Evolutionary conservation across 2,329 filamentous ascomycete species (phyloP), one percentile per base, ranked within the genome.

Genomic region (Ilyonectria mors-panacis): DNA sequence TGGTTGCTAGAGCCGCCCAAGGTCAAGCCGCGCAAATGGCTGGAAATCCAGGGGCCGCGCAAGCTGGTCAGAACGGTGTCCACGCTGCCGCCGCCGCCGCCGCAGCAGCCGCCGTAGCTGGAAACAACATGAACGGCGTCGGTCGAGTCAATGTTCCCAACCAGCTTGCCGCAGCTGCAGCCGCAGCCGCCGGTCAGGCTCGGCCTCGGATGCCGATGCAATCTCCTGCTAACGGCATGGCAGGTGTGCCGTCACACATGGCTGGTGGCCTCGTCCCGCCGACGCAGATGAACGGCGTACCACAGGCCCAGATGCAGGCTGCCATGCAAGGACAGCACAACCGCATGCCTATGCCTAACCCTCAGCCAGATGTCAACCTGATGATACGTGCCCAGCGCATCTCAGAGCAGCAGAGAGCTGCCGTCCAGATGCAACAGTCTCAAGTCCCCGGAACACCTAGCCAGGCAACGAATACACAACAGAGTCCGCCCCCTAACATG

Each of bases 231-330:
- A 85, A 86, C 76, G 79, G 86, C 76, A 85, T 88, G 80, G 79
- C 85, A 60, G 81, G 78, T 9, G 80, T 85, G 9, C 80, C 82
- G 48, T 80, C 81, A n/a, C 88, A 85, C 76, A 84, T 87, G 79
- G 80, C 79, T 68, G 85, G 82, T 60, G 86, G 80, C 68, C 86
- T 84, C 50, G 85, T 83, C 65, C 86, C 83, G 28, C 88, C 83
- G 3, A 85, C 89, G 76, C 86, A 88, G 47, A 87, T 93, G 83
- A 89, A 89, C 66, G 87, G 88, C 51, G 85, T 93, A 26, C 89
- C 91, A 42, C 91, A 93, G 77, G 90, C 92, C 26, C 92, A 92
- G 70, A 87, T 94, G 83, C 91, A 92, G 73, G 85, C 61, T 19
- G 66, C 86, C 17, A 72, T 82, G 71, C 83, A 87, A 68, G 83